Conservation (phyloP, 768 basidiomycete species). For the Glaciozyma antarctica region DNA sequence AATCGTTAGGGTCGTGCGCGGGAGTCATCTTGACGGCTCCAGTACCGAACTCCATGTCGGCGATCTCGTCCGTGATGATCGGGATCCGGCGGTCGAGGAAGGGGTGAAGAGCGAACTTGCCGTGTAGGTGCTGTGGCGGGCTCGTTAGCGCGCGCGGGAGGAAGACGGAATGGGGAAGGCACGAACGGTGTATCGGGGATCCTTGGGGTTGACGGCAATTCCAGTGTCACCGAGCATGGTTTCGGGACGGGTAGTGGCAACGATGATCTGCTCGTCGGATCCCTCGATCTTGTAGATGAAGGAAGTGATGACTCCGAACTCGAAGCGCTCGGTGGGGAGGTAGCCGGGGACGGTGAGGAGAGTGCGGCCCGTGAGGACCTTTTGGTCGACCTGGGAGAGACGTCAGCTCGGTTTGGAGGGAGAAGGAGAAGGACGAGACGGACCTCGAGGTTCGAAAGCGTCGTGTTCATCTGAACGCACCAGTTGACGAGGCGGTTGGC, state of each 20-base stretch:
- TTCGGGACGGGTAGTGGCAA: conserved; percentile 96
- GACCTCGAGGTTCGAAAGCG: conserved; percentile 93
- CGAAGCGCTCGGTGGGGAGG: conserved; percentile 86
- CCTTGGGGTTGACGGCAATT: conserved; percentile 90
- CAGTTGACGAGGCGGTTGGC: conserved; percentile 96
- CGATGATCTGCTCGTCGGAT: conserved; percentile 82
- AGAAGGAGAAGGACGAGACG: conserved; percentile 14
- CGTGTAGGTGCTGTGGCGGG: conserved; percentile 52
- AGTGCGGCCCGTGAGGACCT: conserved; percentile 73
- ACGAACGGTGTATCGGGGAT: conserved; percentile 74
- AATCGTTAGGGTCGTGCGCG: conserved; percentile 95
- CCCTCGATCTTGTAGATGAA: conserved; percentile 87
- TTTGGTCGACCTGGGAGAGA: conserved; percentile 54
- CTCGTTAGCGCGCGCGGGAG: conserved; percentile 36
- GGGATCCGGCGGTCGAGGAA: conserved; percentile 78
- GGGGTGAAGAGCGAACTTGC: conserved; percentile 76
- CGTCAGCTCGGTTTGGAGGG: conserved; percentile 48
- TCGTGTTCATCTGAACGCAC: conserved; percentile 93
- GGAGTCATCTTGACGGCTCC: conserved; percentile 99
- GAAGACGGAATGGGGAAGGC: conserved; percentile 42
- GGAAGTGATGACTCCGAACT: conserved; percentile 86
- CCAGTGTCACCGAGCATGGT: conserved; percentile 98
- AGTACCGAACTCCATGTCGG: conserved; percentile 93
- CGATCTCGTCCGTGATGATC: conserved; percentile 74
- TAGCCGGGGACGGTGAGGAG: conserved; percentile 87